A percentile compares a stretch with the other conserved stretches of the same genome.
phyloP scores from a whole-genome alignment of 257 asterid genomes.

The Agastache rugosa region DNA sequence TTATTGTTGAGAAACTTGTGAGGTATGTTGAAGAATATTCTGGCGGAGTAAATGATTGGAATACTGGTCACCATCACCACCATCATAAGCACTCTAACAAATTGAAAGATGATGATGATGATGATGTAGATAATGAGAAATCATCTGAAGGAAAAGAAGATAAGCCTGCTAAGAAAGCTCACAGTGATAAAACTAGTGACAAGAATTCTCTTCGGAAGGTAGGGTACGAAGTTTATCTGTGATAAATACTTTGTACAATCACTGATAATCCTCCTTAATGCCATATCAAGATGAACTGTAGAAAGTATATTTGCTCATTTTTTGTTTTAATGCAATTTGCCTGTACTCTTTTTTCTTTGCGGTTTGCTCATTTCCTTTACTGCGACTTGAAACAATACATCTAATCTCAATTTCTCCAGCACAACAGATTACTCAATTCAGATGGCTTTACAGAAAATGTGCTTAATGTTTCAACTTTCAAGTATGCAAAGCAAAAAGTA shows the following conservation, averaged over 20 bases:
- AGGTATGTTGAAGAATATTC: conserved; percentile 87
- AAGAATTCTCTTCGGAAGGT: conserved; percentile 73
- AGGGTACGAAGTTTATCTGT: conserved; percentile 39
- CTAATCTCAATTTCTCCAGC: conserved; percentile 13
- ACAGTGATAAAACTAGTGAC: conserved; percentile 43
- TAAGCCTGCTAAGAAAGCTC: conserved; percentile 43
- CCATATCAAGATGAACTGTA: neutral
- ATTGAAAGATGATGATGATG: conserved; percentile 63
- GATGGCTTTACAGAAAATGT: conserved; percentile 9
- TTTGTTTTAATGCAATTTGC: neutral
- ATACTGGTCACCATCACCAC: conserved; percentile 81
- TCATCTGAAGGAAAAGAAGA: conserved; percentile 46
- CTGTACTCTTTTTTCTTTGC: neutral
- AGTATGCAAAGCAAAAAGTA: conserved; percentile 12
- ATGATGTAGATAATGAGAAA: conserved; percentile 48
- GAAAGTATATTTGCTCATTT: neutral
- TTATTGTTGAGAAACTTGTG: conserved; percentile 91
- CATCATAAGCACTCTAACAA: conserved; percentile 60
- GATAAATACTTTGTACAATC: neutral
- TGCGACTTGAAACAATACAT: neutral
- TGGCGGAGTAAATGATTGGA: conserved; percentile 59
- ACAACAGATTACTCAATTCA: conserved; percentile 26
- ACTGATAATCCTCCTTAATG: neutral
- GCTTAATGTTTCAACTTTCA: conserved; percentile 1
- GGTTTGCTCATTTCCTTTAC: neutral